A percentile compares a stretch with the other conserved stretches of the same genome.
Conservation (phyloP, 2,329 filamentous ascomycete species). For the Chrysoporthe austroafricana region DNA sequence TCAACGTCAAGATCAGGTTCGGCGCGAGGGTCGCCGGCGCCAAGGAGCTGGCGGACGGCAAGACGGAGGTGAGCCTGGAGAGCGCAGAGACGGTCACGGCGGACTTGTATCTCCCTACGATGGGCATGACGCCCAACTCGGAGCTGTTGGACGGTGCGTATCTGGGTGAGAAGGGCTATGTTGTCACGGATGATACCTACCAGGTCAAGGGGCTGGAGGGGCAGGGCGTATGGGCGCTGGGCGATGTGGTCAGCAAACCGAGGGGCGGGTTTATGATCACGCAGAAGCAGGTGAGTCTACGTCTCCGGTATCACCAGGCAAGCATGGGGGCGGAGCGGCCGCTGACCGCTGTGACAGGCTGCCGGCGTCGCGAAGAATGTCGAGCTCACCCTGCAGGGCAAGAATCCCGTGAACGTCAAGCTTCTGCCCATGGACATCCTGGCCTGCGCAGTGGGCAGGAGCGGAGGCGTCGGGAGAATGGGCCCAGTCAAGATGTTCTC, state of each 20-base stretch:
- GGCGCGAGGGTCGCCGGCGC: constrained; percentile 45
- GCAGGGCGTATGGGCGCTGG: constrained; percentile 53
- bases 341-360: constrained; percentile 38
- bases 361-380: constrained; percentile 58
- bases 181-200: constrained; percentile 55
- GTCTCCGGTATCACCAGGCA: not conserved
- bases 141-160: constrained; percentile 52
- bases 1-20: constrained; percentile 54
- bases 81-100: constrained; percentile 52
- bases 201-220: constrained; percentile 48
- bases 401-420: constrained; percentile 49
- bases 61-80: constrained; percentile 52
- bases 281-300: constrained; percentile 50
- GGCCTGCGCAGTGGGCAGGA: constrained; percentile 53
- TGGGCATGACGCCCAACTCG: constrained; percentile 59
- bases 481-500: constrained; percentile 54
- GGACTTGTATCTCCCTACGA: constrained; percentile 61
- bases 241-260: constrained; percentile 57
- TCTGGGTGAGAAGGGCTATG: constrained; percentile 49
- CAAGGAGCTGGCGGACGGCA: constrained; percentile 44
- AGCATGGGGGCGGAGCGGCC: not conserved
- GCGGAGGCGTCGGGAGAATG: constrained; percentile 53
- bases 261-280: constrained; percentile 48
- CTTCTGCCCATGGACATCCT: constrained; percentile 53
- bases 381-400: constrained; percentile 50